phyloP scores from a whole-genome alignment of 225 moss, liverwort and hornwort genomes.

The Pleurozium schreberi region DNA sequence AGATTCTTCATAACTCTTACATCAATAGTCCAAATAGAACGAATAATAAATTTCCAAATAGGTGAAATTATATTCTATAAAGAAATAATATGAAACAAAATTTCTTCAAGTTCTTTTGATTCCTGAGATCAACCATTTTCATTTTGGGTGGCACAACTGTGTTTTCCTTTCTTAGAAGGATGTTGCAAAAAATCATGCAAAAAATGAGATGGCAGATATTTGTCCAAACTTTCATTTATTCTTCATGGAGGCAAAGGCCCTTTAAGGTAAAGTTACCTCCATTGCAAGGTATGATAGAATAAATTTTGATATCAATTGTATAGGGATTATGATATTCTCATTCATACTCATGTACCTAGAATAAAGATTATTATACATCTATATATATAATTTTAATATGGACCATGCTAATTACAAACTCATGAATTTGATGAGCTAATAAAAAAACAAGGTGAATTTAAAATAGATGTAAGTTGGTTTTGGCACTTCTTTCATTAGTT shows the following conservation, averaged over 20 bases:
- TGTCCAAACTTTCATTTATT: not conserved
- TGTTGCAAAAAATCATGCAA: not conserved
- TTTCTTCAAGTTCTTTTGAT: not conserved
- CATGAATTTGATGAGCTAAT: not conserved
- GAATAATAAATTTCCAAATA: not conserved
- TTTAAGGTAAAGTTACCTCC: not conserved
- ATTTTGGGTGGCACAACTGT: no score
- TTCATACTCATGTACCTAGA: not conserved
- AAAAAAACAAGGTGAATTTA: not conserved
- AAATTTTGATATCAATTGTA: not conserved
- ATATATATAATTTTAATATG: not conserved
- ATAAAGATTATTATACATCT: no score
- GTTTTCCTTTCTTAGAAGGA: not conserved
- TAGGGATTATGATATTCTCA: not conserved
- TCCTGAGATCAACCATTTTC: accelerated
- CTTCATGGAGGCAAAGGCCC: not conserved
- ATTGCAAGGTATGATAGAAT: not conserved
- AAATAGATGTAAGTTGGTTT: not conserved
- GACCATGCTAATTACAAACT: not conserved
- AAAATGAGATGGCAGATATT: accelerated
- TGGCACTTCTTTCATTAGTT: not conserved
- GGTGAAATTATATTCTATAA: not conserved
- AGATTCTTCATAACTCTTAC: not conserved
- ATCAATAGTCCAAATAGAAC: not conserved
- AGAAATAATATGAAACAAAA: no score